Percentiles rank a stretch among this genome's conserved stretches.
Conservation (phyloP, 352 stramenopile species). For the Plasmopara halstedii region DNA sequence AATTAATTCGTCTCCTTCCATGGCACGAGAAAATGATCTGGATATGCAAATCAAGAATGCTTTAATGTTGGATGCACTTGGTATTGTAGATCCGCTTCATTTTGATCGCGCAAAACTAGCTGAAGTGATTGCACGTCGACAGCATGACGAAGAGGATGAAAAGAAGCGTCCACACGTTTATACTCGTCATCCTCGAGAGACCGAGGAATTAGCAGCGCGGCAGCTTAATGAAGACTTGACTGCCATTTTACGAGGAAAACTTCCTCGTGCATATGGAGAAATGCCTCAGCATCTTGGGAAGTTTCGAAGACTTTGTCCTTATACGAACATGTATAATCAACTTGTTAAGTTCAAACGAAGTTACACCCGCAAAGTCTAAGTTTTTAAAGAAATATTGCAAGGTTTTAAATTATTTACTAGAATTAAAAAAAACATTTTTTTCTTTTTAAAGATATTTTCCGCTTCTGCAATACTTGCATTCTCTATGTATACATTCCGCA, state of each 20-base stretch:
- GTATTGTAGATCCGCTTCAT: slow-evolving; percentile 73
- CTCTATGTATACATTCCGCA: no score
- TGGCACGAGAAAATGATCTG: slow-evolving; percentile 81
- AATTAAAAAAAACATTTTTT: no score
- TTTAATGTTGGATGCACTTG: slow-evolving; percentile 54
- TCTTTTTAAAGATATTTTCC: no score
- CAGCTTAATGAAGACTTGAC: slow-evolving; percentile 70
- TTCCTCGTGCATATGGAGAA: slow-evolving; percentile 58
- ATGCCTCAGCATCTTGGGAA: slow-evolving; percentile 48
- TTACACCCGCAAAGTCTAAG: slow-evolving; percentile 21
- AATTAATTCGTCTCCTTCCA: slow-evolving; percentile 92
- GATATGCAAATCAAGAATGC: slow-evolving; percentile 39
- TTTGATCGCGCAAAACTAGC: slow-evolving; percentile 73
- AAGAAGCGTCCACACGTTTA: slow-evolving; percentile 32
- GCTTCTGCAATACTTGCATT: no score
- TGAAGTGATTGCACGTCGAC: slow-evolving; percentile 53
- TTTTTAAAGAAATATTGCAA: no score
- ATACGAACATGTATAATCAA: slow-evolving; percentile 67
- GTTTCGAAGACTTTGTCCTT: slow-evolving; percentile 49
- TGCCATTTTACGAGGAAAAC: slow-evolving; percentile 42
- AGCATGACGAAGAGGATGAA: slow-evolving; percentile 48
- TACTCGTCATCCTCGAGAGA: slow-evolving; percentile 32
- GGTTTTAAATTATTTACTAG: no score
- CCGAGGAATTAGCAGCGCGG: slow-evolving; percentile 33
- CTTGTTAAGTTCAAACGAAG: slow-evolving; percentile 59